Evolutionary conservation across 352 stramenopile genomes (phyloP), one percentile per base, ranked within the genome.

Genomic region (Phytophthora cajani): DNA sequence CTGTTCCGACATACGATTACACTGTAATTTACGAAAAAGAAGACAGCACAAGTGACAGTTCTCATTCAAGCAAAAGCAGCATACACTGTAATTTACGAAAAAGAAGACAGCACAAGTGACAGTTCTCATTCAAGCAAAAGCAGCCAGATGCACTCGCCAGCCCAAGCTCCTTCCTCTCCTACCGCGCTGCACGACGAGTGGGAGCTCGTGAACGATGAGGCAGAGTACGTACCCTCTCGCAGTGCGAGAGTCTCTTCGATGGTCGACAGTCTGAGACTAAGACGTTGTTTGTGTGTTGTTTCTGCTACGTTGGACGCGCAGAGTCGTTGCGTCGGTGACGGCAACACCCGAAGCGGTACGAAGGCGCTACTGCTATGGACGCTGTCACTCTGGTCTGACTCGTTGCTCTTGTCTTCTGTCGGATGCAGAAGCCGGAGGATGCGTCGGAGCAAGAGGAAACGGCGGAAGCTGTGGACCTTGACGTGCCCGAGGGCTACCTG

Each of bases 161-260:
- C 50, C 27, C 21, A 57, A 58, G 25, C 60, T 61, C 42, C 71
- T 63, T 69, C 70, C 17, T 70, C 72, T 63, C 42, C 71, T 42
- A 40, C 58, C 14, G n/a, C 64, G 33, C 53, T 74, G 49, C 57
- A 85, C 25, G 84, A 91, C 33, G 87, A 91, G 53, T 94, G 87
- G 87, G 80, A 75, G 50, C 62, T 94, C 58, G 87, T 94, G 62
- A 79, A 91, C 54, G 82, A 91, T 33, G 72, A 88, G 7, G 82
- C 84, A 12, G 82, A 92, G 86, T 94, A 76, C 61, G 42, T 55
- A n/a, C 12, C 51, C 40, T 60, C 5, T 17, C 27, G 51, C 58
- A 11, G 25, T 52, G 27, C 60, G n/a, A 67, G 51, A 44, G 30
- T 2, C n/a, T 40, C 42, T 62, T 71, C 21, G 42, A 47, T 72